Evolutionary conservation across 441 rosid genomes (phyloP), one percentile per base, ranked within the genome.

Genomic region (Syzygium malaccense): DNA sequence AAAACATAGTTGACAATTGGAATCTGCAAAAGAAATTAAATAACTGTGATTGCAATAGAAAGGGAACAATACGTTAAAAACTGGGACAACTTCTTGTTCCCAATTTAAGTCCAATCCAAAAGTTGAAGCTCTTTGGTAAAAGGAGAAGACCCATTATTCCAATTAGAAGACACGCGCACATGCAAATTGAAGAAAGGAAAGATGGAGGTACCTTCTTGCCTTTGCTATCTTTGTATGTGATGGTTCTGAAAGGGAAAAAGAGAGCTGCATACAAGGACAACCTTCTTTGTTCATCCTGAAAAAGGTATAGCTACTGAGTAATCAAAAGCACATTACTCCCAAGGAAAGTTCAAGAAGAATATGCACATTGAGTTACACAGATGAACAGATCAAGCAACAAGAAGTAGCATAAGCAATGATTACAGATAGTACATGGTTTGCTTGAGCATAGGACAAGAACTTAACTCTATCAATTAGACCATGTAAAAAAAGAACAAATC

Each of bases 231-330:
- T 89, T 90, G 89, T 95, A 96, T 54, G 90, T 86, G 53, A 90
- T 91, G 88, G 92, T 88, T 89, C 96, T 92, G 60, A 96, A 91
- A 37, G 99, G 98, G 88, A 96, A 95, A 94, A 98, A 98, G 79
- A 98, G 89, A 86, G 99, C 98, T 87, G 99, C 94, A 93, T 97
- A 98, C 54, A 95, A 88, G 86, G 95, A 91, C 85, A 98, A 95
- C 93, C 99, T 95, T 91, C 93, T 93, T 87, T 95, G 95, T 60
- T 98, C 98, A 87, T 91, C 97, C 99, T 98, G 88, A 87, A 92
- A 91, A 32, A 15, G 89, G 88, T 90, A 91, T 45, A 89, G 45
- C 78, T 58, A 84, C 88, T 71, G 88, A 71, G 83, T 23, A 71
- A 71, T 37, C 83, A 71, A 71, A 37, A 71, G 49, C 83, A 71